Percentiles rank a stretch among this genome's conserved stretches.
These are phyloP conservation scores for Cylindricascospora bacillispora DNA, from an alignment of 1,139 yeast genomes.

Conservation along the genomic window DNA sequence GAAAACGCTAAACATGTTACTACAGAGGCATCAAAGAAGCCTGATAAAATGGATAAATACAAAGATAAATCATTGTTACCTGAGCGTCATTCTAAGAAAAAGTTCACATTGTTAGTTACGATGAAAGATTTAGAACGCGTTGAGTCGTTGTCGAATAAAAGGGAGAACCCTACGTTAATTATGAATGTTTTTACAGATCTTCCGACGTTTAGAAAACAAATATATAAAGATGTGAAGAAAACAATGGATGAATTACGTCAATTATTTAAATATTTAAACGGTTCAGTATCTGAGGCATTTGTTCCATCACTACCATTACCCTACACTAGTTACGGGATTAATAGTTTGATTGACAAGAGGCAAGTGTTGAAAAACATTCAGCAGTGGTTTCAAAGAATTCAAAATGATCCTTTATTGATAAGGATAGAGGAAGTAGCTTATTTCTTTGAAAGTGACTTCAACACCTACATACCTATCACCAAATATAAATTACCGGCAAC, in stretches of 20 bases:
- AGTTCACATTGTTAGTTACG: constrained; percentile 20
- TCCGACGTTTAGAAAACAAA: constrained; percentile 61
- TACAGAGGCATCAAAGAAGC: no score
- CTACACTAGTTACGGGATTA: constrained; percentile 64
- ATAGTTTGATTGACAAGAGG: constrained; percentile 67
- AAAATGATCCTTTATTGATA: constrained; percentile 61
- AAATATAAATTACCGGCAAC: constrained; percentile 48
- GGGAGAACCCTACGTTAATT: constrained; percentile 28
- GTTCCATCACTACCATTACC: constrained; percentile 80
- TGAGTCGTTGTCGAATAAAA: constrained; percentile 26
- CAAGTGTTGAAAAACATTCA: constrained; percentile 54
- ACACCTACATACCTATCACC: constrained; percentile 53
- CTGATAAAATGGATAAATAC: constrained; percentile 20
- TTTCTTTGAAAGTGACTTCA: constrained; percentile 81
- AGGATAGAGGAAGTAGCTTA: constrained; percentile 82
- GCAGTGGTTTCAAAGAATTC: constrained; percentile 73
- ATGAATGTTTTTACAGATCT: constrained; percentile 39
- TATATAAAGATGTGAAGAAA: constrained; percentile 65
- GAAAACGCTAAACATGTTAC: no score
- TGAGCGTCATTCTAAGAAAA: constrained; percentile 5
- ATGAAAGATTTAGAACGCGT: constrained; percentile 28
- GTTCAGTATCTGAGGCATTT: constrained; percentile 82
- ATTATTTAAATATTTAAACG: constrained; percentile 64
- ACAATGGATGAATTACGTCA: constrained; percentile 67
- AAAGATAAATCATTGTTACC: not conserved